Conservation (phyloP, 306 rosid species). For the Quercus agrifolia region DNA sequence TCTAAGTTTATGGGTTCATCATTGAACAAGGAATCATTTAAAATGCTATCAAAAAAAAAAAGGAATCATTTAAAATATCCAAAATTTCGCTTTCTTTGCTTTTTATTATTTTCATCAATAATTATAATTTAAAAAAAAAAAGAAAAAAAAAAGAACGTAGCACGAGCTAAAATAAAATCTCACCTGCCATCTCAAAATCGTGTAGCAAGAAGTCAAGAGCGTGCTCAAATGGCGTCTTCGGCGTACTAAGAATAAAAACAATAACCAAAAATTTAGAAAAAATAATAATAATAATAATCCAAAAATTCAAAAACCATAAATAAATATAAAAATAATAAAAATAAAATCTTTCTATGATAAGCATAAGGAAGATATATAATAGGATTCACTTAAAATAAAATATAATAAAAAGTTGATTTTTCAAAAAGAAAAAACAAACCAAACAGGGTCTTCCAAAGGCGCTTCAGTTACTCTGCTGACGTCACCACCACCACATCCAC, state of each 20-base stretch:
- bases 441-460: slow-evolving; percentile 38
- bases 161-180: slow-evolving; percentile 17
- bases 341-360: not conserved
- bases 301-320: not conserved
- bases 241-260: slow-evolving; percentile 38
- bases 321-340: not conserved
- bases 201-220: slow-evolving; percentile 90
- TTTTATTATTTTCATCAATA: not conserved
- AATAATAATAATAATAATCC: not conserved
- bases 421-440: slow-evolving; percentile 22
- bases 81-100: not conserved
- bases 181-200: slow-evolving; percentile 99
- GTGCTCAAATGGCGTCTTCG: slow-evolving; percentile 71
- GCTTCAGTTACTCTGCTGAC: slow-evolving; percentile 37
- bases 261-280: not conserved
- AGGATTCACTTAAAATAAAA: not conserved
- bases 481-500: slow-evolving; percentile 23
- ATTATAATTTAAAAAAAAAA: too few species aligned
- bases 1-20: not conserved
- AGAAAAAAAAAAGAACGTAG: not conserved
- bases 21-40: not conserved
- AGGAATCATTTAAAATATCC: not conserved
- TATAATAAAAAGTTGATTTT: not conserved
- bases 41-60: not conserved
- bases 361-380: not conserved